Percentiles rank a stretch among this genome's conserved stretches.
phyloP scores from a whole-genome alignment of 2,329 filamentous ascomycete species.

The Apiospora aurea region DNA sequence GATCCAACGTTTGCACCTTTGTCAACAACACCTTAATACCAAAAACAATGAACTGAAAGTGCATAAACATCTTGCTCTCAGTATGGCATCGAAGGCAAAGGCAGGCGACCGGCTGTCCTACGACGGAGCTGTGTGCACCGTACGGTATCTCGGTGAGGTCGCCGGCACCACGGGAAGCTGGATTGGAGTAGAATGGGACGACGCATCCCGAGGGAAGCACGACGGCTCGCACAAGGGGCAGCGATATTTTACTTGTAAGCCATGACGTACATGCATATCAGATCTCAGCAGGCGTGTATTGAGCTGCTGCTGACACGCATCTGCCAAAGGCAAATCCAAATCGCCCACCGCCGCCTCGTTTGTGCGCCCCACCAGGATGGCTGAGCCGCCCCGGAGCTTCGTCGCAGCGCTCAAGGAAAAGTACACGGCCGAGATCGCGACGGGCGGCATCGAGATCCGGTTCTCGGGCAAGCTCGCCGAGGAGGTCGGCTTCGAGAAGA shows the following conservation, averaged over 20 bases:
- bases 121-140: slow-evolving; percentile 78
- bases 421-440: slow-evolving; percentile 71
- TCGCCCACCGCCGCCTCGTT: slow-evolving; percentile 83
- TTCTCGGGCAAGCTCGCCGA: slow-evolving; percentile 86
- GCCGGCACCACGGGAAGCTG: slow-evolving; percentile 79
- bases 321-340: slow-evolving; percentile 61
- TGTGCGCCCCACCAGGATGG: slow-evolving; percentile 76
- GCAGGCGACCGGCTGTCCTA: slow-evolving; percentile 83
- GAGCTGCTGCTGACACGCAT: background rate
- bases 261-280: no score
- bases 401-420: slow-evolving; percentile 82
- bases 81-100: slow-evolving; percentile 41
- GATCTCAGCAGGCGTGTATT: background rate
- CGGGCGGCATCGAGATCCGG: slow-evolving; percentile 61
- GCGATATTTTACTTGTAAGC: slow-evolving; percentile 87
- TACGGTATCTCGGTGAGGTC: slow-evolving; percentile 82
- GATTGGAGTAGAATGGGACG: slow-evolving; percentile 98
- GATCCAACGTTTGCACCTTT: background rate
- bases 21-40: background rate
- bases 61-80: background rate
- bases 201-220: slow-evolving; percentile 85
- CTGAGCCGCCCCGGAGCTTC: slow-evolving; percentile 75
- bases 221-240: slow-evolving; percentile 81
- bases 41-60: background rate
- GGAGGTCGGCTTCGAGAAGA: slow-evolving; percentile 95